Evolutionary conservation across 441 rosid genomes (phyloP).

Genomic region (Jatropha multifida): DNA sequence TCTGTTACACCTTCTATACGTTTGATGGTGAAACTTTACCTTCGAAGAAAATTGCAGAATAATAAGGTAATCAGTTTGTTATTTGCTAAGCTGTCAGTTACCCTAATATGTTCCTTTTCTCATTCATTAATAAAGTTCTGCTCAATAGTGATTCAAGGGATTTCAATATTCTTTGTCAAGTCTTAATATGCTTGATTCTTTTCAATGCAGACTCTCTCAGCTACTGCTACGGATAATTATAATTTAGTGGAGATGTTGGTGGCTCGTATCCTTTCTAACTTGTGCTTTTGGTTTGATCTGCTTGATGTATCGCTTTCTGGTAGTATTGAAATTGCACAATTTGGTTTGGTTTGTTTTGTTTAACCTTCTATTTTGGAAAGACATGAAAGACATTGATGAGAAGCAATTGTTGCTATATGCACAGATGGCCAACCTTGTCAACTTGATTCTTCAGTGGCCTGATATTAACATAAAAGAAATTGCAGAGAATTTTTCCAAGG

Average conservation of each 20-base stretch:
- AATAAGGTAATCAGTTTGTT: conserved; percentile 49
- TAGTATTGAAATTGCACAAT: background rate
- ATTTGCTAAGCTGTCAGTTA: background rate
- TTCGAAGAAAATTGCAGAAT: conserved; percentile 59
- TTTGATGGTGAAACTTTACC: conserved; percentile 69
- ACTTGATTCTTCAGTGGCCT: conserved; percentile 71
- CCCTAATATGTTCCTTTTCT: background rate
- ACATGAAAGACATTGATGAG: conserved; percentile 75
- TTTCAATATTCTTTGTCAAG: background rate
- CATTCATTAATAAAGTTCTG: background rate
- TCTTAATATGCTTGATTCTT: conserved; percentile 5
- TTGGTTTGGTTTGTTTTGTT: conserved; percentile 28
- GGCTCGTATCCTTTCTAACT: conserved; percentile 69
- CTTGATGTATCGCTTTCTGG: conserved; percentile 5
- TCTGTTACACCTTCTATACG: conserved; percentile 75
- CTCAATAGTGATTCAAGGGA: background rate
- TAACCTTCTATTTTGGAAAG: conserved; percentile 47
- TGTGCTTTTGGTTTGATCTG: conserved; percentile 14
- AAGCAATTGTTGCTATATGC: conserved; percentile 87
- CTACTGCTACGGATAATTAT: conserved; percentile 57
- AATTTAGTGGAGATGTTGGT: conserved; percentile 77
- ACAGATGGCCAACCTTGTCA: conserved; percentile 93
- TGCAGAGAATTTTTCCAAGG: conserved; percentile 88
- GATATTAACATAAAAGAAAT: conserved; percentile 65
- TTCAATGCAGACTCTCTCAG: conserved; percentile 53